These are phyloP conservation scores for Alternaria viburni DNA, from an alignment of 2,329 filamentous ascomycete genomes.

Conservation along the genomic window DNA sequence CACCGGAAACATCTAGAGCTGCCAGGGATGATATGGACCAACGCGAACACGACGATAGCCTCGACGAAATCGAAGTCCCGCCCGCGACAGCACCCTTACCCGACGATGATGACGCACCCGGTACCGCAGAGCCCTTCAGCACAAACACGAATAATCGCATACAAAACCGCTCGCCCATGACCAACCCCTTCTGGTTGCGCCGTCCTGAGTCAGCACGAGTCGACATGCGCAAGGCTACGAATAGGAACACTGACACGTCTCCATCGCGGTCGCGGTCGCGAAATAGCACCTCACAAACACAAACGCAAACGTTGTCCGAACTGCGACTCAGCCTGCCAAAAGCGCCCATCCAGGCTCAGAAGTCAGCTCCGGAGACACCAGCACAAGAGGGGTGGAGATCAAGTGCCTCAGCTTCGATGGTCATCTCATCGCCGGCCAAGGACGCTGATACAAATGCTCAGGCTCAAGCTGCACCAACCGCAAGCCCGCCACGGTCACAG, in stretches of 20 bases:
- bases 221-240: constrained; percentile 9
- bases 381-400: constrained; percentile 20
- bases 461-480: background rate
- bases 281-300: constrained; percentile 5
- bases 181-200: constrained; percentile 33
- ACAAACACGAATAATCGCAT: constrained; percentile 17
- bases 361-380: background rate
- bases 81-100: constrained; percentile 24
- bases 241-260: constrained; percentile 22
- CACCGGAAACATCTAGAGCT: constrained; percentile 30
- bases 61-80: constrained; percentile 16
- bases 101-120: constrained; percentile 13
- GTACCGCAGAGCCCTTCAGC: constrained; percentile 26
- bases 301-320: constrained; percentile 2
- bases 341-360: constrained; percentile 11
- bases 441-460: background rate
- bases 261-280: constrained; percentile 26
- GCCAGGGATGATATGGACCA: background rate
- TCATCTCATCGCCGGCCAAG: constrained; percentile 23
- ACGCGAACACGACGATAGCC: constrained; percentile 15
- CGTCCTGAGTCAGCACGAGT: constrained; percentile 18
- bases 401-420: constrained; percentile 34
- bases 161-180: constrained; percentile 14
- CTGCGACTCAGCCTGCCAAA: constrained; percentile 26
- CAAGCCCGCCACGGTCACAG: constrained; percentile 2